Evolutionary conservation across 352 stramenopile genomes (phyloP).

Genomic region (Globisporangium middletonii): DNA sequence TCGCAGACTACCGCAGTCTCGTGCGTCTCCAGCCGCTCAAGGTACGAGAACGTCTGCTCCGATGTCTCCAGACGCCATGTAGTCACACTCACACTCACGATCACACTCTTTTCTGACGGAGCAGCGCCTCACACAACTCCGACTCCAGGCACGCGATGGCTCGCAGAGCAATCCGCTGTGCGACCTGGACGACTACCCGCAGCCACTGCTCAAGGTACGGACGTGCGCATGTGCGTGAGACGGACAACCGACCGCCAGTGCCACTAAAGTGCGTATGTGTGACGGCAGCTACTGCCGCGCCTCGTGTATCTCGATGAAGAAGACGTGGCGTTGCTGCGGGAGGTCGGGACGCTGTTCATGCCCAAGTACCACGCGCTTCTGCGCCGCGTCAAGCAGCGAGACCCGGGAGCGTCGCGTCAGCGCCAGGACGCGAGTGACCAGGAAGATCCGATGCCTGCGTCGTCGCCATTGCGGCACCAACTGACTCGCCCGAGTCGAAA

Average conservation of each 20-base stretch:
- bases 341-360: constrained; percentile 58
- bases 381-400: constrained; percentile 19
- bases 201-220: constrained; percentile 32
- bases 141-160: constrained; percentile 51
- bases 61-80: not conserved
- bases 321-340: constrained; percentile 49
- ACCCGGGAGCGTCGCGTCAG: not conserved
- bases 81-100: not conserved
- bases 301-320: constrained; percentile 64
- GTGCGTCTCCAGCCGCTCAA: constrained; percentile 44
- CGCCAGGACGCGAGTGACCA: not conserved
- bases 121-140: constrained; percentile 49
- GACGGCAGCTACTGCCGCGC: constrained; percentile 36
- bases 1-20: constrained; percentile 33
- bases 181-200: constrained; percentile 50
- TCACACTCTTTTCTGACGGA: not conserved
- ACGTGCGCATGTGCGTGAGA: not conserved
- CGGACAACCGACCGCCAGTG: not conserved
- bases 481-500: not conserved
- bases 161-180: constrained; percentile 61
- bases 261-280: not conserved
- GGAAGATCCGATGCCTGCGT: not conserved
- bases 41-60: constrained; percentile 17
- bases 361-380: constrained; percentile 57
- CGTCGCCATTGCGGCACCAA: not conserved